These are phyloP conservation scores for Actinomortierella wolfii DNA, from an alignment of 371 early-diverging fungal genomes.

Conservation along the genomic window DNA sequence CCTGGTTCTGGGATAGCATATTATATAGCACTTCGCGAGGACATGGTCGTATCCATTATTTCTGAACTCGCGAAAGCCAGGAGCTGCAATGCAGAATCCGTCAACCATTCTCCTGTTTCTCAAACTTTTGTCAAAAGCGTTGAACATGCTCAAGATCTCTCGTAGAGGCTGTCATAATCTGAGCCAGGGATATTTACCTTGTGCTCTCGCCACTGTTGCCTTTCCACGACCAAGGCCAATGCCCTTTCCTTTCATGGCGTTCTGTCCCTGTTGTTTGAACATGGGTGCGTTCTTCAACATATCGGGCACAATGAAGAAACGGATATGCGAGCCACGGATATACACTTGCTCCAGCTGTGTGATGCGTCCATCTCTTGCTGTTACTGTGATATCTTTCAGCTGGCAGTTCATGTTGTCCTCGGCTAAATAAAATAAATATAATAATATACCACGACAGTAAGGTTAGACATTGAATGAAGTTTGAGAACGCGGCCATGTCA, in stretches of 20 bases:
- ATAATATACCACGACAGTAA: too few species aligned
- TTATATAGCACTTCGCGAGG: too few species aligned
- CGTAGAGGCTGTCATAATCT: too few species aligned
- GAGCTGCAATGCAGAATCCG: too few species aligned
- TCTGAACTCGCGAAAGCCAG: too few species aligned
- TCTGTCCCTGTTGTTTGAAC: slow-evolving; percentile 88
- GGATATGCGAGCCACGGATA: slow-evolving; percentile 95
- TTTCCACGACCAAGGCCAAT: slow-evolving; percentile 87
- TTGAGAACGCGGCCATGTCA: background rate
- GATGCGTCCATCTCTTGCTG: slow-evolving; percentile 89
- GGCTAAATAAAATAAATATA: slow-evolving; percentile 53
- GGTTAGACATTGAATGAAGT: background rate
- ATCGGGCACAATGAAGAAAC: slow-evolving; percentile 97
- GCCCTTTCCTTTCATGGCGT: slow-evolving; percentile 82
- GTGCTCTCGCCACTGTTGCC: slow-evolving; percentile 87
- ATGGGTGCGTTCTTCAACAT: slow-evolving; percentile 98
- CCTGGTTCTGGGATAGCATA: background rate
- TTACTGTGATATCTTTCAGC: slow-evolving; percentile 90
- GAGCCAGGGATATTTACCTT: slow-evolving; percentile 65
- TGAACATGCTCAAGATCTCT: too few species aligned
- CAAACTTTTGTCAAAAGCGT: too few species aligned
- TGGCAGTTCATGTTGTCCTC: slow-evolving; percentile 99
- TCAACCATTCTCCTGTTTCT: too few species aligned
- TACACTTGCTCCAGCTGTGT: slow-evolving; percentile 94
- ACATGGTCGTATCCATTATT: too few species aligned